Evolutionary conservation across 805 yeast genomes (phyloP).

Genomic region (Teunomyces gatunensis): DNA sequence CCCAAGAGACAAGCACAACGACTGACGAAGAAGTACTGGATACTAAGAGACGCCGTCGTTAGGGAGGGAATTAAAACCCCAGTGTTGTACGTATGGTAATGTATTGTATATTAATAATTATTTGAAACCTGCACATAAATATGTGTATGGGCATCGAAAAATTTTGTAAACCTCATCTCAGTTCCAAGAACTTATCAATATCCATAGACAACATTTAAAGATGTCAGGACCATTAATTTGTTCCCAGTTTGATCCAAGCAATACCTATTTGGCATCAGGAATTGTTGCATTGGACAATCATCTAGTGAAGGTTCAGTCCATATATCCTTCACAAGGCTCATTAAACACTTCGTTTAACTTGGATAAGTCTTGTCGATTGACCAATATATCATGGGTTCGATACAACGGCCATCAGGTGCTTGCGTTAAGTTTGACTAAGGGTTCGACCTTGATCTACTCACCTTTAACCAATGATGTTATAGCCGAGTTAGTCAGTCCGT

Average conservation of each 20-base stretch:
- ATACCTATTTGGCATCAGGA: conserved; percentile 63
- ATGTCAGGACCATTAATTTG: conserved; percentile 27
- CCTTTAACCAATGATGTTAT: conserved; percentile 61
- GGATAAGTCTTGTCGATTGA: conserved; percentile 49
- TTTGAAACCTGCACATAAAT: neutral
- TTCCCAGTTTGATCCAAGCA: conserved; percentile 59
- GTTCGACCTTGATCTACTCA: conserved; percentile 62
- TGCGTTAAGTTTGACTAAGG: conserved; percentile 64
- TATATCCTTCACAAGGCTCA: conserved; percentile 38
- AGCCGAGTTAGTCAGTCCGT: conserved; percentile 47
- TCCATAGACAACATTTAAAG: neutral
- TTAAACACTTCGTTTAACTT: conserved; percentile 50
- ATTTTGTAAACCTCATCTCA: conserved; percentile 2
- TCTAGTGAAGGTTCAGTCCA: conserved; percentile 60
- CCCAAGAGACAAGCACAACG: neutral
- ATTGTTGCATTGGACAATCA: conserved; percentile 69
- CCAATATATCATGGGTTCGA: conserved; percentile 54
- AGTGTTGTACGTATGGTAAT: neutral
- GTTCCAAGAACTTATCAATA: neutral
- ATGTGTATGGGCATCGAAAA: neutral
- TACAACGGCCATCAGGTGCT: conserved; percentile 45
- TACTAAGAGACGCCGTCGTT: conserved; percentile 4
- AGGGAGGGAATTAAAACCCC: neutral
- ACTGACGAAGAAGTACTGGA: conserved; percentile 6
- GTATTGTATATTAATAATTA: neutral